phyloP scores from a whole-genome alignment of 352 stramenopile genomes.

The Phytophthora quininea region DNA sequence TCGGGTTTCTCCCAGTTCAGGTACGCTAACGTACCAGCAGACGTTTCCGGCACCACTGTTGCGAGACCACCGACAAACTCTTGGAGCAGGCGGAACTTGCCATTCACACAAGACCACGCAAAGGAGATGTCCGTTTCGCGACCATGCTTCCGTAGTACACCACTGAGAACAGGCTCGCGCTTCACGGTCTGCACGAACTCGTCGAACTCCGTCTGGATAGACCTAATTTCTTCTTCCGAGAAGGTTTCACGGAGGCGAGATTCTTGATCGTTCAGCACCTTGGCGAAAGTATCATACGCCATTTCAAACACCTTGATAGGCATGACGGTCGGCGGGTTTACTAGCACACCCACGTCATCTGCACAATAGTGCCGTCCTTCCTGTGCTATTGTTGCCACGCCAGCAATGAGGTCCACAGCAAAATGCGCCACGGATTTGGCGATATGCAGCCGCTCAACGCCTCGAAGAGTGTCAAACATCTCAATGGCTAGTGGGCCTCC shows the following conservation, averaged over 20 bases:
- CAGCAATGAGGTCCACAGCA: conserved; percentile 47
- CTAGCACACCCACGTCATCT: conserved; percentile 42
- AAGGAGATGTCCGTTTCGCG: conserved; percentile 67
- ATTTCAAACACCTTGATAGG: conserved; percentile 60
- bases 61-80: conserved; percentile 63
- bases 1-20: conserved; percentile 72
- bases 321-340: conserved; percentile 53
- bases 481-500: conserved; percentile 56
- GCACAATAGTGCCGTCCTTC: conserved; percentile 56
- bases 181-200: conserved; percentile 50
- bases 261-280: conserved; percentile 48
- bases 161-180: conserved; percentile 54
- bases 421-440: conserved; percentile 60
- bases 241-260: conserved; percentile 51
- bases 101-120: conserved; percentile 63
- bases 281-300: conserved; percentile 53
- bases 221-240: conserved; percentile 45
- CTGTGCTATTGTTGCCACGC: conserved; percentile 46
- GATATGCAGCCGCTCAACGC: conserved; percentile 53
- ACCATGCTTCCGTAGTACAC: conserved; percentile 61
- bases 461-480: conserved; percentile 57
- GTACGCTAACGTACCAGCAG: conserved; percentile 34
- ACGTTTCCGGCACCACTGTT: conserved; percentile 47
- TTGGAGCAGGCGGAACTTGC: conserved; percentile 55
- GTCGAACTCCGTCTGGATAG: conserved; percentile 56